Base-by-base conservation (phyloP, 257 asterid species). In the Solanum corneliomulleri region DNA sequence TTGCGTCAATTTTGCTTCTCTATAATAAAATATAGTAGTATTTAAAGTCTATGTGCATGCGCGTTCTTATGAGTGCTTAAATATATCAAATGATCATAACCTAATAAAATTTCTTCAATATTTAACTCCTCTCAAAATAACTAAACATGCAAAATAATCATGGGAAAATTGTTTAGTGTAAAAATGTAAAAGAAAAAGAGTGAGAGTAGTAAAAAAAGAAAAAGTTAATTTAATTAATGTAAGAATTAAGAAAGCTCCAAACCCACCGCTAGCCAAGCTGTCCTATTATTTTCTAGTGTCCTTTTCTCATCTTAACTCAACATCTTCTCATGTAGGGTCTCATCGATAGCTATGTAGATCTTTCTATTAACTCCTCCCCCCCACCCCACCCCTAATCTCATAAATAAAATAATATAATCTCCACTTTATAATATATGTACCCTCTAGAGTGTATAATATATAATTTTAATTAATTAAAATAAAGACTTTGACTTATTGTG, bases 211-310 rank as follows among this genome's bases (percentile, higher is more conserved):
- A 62, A 75, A 75, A 75, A 15, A 31, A 70, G 44, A 60, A 72
- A 49, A 29, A 89, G 39, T 37, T 37, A 78, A 35, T 91, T 91
- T 82, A 87, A 14, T 86, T 88, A 15, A 92, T 86, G 82, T 91
- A 86, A 89, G 88, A 88, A 89, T 91, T 87, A 93, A 91, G 93
- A 90, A 90, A 88, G 89, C 90, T 92, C 95, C 98, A 93, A 93
- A 93, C 74, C 90, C 98, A 95, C 95, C 94, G 96, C 97, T 91
- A 89, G 93, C 94, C 96, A 93, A 92, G 92, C 94, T 93, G 95
- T 94, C 93, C 88, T 82, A 86, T 86, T 76, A 85, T 80, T 86
- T 89, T 90, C 95, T 88, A 76, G 89, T 77, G 98, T 94, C 98
- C 88, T 86, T 95, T 92, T 94, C 98, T 91, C 93, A 88, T 91